Evolutionary conservation across 495 filamentous ascomycete species (phyloP).

Genomic region (Glarea lozoyensis): DNA sequence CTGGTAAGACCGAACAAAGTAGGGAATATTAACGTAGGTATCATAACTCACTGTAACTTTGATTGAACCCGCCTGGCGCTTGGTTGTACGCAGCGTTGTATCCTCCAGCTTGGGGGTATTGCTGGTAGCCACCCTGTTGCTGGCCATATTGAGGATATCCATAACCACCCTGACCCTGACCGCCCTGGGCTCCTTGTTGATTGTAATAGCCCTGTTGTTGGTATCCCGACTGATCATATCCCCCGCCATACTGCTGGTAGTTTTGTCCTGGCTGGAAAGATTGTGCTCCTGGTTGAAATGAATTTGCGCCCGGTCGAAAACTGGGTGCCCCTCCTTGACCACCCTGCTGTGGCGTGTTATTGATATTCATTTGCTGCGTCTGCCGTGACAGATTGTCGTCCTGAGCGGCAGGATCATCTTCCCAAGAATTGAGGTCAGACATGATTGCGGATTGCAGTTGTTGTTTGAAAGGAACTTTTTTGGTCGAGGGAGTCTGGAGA

Average conservation of each 20-base stretch:
- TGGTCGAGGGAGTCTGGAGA: no score
- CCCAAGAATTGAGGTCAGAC: slow-evolving; percentile 89
- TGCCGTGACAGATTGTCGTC: slow-evolving; percentile 78
- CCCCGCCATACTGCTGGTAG: slow-evolving; percentile 49
- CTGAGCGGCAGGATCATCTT: slow-evolving; percentile 85
- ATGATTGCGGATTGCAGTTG: slow-evolving; percentile 39
- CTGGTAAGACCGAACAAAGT: background rate
- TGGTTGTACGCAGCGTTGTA: slow-evolving; percentile 27
- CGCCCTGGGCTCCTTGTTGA: slow-evolving; percentile 13
- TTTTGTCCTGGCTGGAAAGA: slow-evolving; percentile 71
- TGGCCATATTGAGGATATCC: slow-evolving; percentile 46
- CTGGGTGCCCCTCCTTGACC: slow-evolving; percentile 26
- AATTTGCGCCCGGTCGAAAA: slow-evolving; percentile 68
- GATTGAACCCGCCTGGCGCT: slow-evolving; percentile 42
- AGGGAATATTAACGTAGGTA: no score
- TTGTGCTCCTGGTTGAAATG: slow-evolving; percentile 72
- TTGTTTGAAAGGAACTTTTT: no score
- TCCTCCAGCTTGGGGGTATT: slow-evolving; percentile 35
- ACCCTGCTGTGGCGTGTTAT: slow-evolving; percentile 42
- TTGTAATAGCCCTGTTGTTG: slow-evolving; percentile 18
- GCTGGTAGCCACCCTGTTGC: slow-evolving; percentile 34
- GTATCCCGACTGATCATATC: slow-evolving; percentile 19
- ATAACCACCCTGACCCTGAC: no score
- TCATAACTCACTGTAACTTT: slow-evolving; percentile 44
- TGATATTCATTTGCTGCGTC: slow-evolving; percentile 67